These are phyloP conservation scores for Ampelomyces quisqualis DNA, from an alignment of 2,329 filamentous ascomycete genomes.

Conservation along the genomic window DNA sequence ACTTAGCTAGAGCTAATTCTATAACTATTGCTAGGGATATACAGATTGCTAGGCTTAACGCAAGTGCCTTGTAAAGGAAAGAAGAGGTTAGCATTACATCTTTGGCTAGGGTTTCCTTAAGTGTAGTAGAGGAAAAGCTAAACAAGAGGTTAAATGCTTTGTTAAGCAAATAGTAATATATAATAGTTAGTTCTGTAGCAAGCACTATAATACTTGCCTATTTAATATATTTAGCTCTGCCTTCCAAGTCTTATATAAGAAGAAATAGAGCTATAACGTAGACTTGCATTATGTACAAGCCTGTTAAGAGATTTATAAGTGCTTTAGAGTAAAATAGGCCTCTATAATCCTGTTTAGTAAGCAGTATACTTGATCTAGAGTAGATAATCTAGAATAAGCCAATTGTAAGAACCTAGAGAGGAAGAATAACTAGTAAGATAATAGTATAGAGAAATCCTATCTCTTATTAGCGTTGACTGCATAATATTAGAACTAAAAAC, in stretches of 20 bases:
- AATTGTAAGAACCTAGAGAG: conserved; percentile 12
- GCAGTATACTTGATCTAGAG: conserved; percentile 4
- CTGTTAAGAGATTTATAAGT: conserved; percentile 11
- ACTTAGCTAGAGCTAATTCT: not conserved
- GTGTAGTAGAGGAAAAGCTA: conserved; percentile 5
- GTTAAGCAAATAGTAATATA: conserved; percentile 11
- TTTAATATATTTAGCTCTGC: conserved; percentile 4
- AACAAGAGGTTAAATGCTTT: conserved; percentile 10
- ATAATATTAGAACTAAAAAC: not conserved
- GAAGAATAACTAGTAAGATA: conserved; percentile 13
- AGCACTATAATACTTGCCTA: conserved; percentile 8
- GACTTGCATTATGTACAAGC: conserved; percentile 13
- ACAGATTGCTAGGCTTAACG: not conserved
- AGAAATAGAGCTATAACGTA: conserved; percentile 10
- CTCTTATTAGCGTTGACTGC: not conserved
- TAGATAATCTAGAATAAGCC: conserved; percentile 14
- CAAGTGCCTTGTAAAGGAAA: conserved; percentile 6
- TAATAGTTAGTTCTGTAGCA: conserved; percentile 5
- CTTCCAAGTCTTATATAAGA: conserved; percentile 8
- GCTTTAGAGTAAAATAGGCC: conserved; percentile 15
- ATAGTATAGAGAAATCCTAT: conserved; percentile 17
- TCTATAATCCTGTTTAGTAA: conserved; percentile 1
- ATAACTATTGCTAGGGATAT: conserved; percentile 1
- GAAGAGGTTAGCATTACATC: not conserved
- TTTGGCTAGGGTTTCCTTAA: conserved; percentile 1